Base-by-base conservation (phyloP, 2,329 filamentous ascomycete genomes). In the Cladosporium sp. region DNA sequence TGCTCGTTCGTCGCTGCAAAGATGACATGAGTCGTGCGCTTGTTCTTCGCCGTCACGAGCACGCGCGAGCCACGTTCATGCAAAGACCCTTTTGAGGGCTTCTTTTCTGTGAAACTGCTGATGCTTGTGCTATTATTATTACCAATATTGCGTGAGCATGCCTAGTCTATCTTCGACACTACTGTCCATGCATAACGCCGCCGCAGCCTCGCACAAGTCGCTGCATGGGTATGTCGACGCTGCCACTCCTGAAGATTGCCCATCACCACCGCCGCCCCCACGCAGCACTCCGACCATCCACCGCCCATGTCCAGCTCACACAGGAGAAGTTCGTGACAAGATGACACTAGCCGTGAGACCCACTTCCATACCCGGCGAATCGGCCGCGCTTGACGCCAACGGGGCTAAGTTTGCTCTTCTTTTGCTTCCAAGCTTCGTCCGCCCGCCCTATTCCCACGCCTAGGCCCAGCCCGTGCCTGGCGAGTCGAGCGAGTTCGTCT, bases 371-470 rank as follows among this genome's bases (percentile, higher is more conserved):
- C 22, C 42, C 42, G 25, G 20, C 24, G 25, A 15, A 25, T 25
- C 42, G 42, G 42, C 40, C 40, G 40, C 40, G 40, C 40, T 44
- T 44, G 40, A 44, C 40, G 40, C 40, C 40, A 44, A 24, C 42
- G 22, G 22, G 25, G 25, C 42, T 45, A 45, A 45, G 22, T 45
- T 45, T 45, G 42, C 42, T 45, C 42, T 28, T 45, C 42, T 45
- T 45, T 9, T 28, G 22, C 42, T 45, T 45, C 42, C 42, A 45
- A 45, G 42, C 42, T 45, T 45, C 42, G 22, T 20, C 22, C 42
- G 42, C 42, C 40, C 20, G 42, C 42, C 42, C 42, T 45, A 45
- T 45, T 25, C 17, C 22, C 42, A 45, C n/a, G 42, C 42, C 42
- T 45, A 45, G 42, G 42, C 42, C 19, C 24, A 28, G 24, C 42